phyloP scores from a whole-genome alignment of 306 rosid species.

The Morella rubra region DNA sequence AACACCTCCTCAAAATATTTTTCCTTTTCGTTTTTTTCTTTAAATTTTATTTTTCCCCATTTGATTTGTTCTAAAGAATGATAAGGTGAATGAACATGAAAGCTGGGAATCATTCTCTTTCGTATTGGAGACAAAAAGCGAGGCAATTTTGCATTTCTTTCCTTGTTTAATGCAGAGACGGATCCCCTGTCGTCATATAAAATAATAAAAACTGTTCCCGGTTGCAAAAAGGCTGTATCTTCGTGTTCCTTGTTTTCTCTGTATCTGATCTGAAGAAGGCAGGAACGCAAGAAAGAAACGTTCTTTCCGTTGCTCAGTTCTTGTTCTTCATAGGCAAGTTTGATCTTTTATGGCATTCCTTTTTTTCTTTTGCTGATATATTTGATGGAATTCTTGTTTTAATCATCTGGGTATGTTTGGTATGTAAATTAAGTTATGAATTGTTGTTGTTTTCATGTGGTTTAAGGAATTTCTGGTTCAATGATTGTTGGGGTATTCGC shows the following conservation, averaged over 20 bases:
- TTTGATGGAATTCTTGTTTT: slow-evolving; percentile 12
- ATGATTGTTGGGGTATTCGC: slow-evolving; percentile 14
- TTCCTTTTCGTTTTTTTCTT: not conserved
- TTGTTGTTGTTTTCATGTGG: not conserved
- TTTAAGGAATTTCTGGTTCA: not conserved
- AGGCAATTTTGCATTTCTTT: slow-evolving; percentile 41
- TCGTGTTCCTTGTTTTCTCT: slow-evolving; percentile 19
- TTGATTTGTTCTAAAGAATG: not conserved
- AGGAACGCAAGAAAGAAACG: not conserved
- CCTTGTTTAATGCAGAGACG: slow-evolving; percentile 39
- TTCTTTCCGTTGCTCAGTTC: slow-evolving; percentile 10
- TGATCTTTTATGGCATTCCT: slow-evolving; percentile 16
- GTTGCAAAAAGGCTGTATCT: slow-evolving; percentile 17
- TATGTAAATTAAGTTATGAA: not conserved
- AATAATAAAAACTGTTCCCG: slow-evolving; percentile 25
- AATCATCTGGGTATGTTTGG: slow-evolving; percentile 22
- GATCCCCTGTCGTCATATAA: slow-evolving; percentile 35
- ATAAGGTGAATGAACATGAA: not conserved
- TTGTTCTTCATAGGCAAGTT: slow-evolving; percentile 41
- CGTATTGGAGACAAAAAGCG: not conserved
- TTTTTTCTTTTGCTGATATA: not conserved
- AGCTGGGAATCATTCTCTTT: not conserved
- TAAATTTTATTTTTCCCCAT: not conserved
- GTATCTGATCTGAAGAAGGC: slow-evolving; percentile 28
- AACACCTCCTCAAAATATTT: not conserved